Percentiles rank a stretch among this genome's conserved stretches.
Evolutionary conservation across 306 rosid genomes (phyloP).

Genomic region (Sphenostylis stenocarpa): DNA sequence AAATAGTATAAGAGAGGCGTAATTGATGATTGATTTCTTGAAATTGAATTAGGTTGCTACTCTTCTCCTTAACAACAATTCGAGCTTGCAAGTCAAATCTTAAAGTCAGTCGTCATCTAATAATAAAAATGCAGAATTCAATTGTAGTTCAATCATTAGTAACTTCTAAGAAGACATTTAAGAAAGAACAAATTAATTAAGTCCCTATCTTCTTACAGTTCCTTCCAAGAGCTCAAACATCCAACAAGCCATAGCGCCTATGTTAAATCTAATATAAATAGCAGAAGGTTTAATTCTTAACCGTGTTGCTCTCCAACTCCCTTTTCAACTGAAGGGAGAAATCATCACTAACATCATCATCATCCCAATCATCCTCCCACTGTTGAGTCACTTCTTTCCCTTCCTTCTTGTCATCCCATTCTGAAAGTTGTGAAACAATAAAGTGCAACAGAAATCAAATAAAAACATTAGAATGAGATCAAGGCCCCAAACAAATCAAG

Average conservation of each 20-base stretch:
- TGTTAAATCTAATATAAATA: slow-evolving; percentile 7
- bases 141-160: slow-evolving; percentile 6
- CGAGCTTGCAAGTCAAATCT: too few relatives aligned
- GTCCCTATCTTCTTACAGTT: slow-evolving; percentile 10
- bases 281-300: slow-evolving; percentile 37
- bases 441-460: slow-evolving; percentile 4
- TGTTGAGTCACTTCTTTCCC: slow-evolving; percentile 82
- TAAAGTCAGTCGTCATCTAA: too few relatives aligned
- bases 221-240: slow-evolving; percentile 28
- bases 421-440: slow-evolving; percentile 42
- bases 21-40: too few relatives aligned
- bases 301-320: slow-evolving; percentile 76
- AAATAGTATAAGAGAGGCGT: too few relatives aligned
- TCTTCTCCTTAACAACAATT: too few relatives aligned
- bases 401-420: slow-evolving; percentile 79
- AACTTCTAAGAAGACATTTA: slow-evolving; percentile 7
- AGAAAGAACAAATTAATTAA: slow-evolving; percentile 7
- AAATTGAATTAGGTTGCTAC: too few relatives aligned
- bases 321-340: slow-evolving; percentile 84
- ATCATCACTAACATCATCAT: slow-evolving; percentile 89
- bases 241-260: neutral
- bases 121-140: neutral
- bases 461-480: neutral
- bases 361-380: slow-evolving; percentile 99
- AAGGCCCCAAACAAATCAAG: neutral